phyloP scores from a whole-genome alignment of 2,329 filamentous ascomycete genomes.

The Lomentospora prolificans region DNA sequence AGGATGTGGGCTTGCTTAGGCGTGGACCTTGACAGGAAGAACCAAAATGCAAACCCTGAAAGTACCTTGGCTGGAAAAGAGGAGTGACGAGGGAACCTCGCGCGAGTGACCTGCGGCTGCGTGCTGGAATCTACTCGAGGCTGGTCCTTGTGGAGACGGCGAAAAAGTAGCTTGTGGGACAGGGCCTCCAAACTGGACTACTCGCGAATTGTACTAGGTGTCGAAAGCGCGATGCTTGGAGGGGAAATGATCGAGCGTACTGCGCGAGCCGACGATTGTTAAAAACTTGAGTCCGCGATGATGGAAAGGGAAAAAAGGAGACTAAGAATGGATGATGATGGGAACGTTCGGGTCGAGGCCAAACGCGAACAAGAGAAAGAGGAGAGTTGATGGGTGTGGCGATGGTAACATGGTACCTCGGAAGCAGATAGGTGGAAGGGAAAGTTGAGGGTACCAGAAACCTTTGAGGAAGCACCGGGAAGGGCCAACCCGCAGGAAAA shows the following conservation, averaged over 20 bases:
- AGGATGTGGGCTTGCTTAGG: neutral
- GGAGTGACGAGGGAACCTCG: slow-evolving; percentile 1
- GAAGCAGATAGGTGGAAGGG: neutral
- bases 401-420: neutral
- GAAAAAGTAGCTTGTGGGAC: slow-evolving; percentile 7
- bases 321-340: neutral
- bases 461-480: neutral
- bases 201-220: neutral
- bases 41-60: neutral
- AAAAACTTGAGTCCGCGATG: neutral
- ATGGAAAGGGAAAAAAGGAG: neutral
- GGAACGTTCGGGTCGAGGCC: neutral
- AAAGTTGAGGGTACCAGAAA: neutral
- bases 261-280: slow-evolving; percentile 1
- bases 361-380: neutral
- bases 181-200: slow-evolving; percentile 1
- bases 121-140: slow-evolving; percentile 8
- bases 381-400: neutral
- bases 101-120: slow-evolving; percentile 8
- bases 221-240: neutral
- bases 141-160: slow-evolving; percentile 8
- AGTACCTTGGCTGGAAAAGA: neutral
- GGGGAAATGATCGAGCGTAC: neutral
- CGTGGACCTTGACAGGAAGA: neutral
- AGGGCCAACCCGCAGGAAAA: neutral